Percentiles rank a stretch among this genome's conserved stretches.
Evolutionary conservation across 2,329 filamentous ascomycete species (phyloP).

Genomic region (Pseudocercospora eumusae): DNA sequence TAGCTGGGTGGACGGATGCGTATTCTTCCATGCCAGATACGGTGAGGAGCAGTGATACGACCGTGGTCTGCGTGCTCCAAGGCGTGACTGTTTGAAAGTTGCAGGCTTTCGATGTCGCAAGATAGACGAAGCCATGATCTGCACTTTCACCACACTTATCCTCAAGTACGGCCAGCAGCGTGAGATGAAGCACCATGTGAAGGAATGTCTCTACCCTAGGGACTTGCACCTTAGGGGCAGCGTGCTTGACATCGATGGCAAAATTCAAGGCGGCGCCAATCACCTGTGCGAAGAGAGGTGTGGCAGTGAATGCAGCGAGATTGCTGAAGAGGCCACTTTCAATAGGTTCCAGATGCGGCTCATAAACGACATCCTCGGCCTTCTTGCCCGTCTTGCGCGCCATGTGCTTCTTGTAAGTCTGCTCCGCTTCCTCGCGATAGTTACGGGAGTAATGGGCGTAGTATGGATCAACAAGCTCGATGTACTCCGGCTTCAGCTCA

Average conservation of each 20-base stretch:
- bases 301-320: conserved; percentile 77
- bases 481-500: conserved; percentile 80
- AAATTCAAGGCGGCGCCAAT: conserved; percentile 87
- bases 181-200: conserved; percentile 85
- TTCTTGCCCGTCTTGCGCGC: conserved; percentile 83
- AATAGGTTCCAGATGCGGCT: conserved; percentile 79
- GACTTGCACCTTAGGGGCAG: conserved; percentile 72
- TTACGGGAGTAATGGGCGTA: conserved; percentile 96
- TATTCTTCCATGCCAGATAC: conserved; percentile 67
- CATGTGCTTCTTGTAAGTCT: conserved; percentile 81
- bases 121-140: conserved; percentile 30
- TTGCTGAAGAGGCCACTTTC: conserved; percentile 73
- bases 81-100: conserved; percentile 14
- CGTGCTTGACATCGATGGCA: conserved; percentile 66
- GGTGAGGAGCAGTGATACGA: conserved; percentile 55
- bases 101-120: conserved; percentile 28
- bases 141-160: conserved; percentile 52
- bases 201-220: conserved; percentile 89
- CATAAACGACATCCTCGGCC: conserved; percentile 82
- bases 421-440: conserved; percentile 91
- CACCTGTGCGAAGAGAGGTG: conserved; percentile 83
- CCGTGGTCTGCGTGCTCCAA: conserved; percentile 17
- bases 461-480: conserved; percentile 91
- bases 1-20: conserved; percentile 80
- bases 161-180: conserved; percentile 82